phyloP scores from a whole-genome alignment of 768 basidiomycete genomes.

The Gautieria morchelliformis region DNA sequence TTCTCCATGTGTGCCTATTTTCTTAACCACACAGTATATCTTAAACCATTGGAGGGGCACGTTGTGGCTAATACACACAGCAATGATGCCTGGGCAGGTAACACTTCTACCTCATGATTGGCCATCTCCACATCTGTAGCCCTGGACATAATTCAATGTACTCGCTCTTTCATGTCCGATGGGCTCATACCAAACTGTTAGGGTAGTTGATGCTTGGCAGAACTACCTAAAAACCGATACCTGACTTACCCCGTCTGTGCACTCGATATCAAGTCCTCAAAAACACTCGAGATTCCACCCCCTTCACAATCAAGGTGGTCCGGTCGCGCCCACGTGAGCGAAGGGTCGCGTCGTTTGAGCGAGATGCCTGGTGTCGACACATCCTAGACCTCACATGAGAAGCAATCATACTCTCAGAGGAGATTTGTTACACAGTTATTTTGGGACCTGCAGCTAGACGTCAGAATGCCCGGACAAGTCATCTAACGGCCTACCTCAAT shows the following conservation, averaged over 20 bases:
- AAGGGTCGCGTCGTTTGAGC: background rate
- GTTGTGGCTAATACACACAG: too few relatives aligned
- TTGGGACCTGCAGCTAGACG: background rate
- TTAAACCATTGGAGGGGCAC: too few relatives aligned
- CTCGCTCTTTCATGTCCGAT: background rate
- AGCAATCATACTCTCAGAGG: too few relatives aligned
- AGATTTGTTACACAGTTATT: background rate
- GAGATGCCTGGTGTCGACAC: background rate
- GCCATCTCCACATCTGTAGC: background rate
- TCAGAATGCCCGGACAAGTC: too few relatives aligned
- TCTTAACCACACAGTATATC: too few relatives aligned
- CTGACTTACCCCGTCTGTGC: background rate
- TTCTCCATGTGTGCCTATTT: too few relatives aligned
- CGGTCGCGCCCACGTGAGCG: too few relatives aligned
- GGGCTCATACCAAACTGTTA: background rate
- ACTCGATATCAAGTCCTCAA: background rate
- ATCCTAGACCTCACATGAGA: background rate
- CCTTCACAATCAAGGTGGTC: background rate
- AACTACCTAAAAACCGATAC: background rate
- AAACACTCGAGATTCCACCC: background rate
- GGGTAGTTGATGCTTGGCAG: background rate
- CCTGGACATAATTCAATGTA: background rate
- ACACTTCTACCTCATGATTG: background rate
- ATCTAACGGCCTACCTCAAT: conserved; percentile 17
- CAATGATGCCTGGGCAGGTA: background rate